These are phyloP conservation scores for Metschnikowia lochheadii DNA, from an alignment of 805 yeast species.

Conservation along the genomic window DNA sequence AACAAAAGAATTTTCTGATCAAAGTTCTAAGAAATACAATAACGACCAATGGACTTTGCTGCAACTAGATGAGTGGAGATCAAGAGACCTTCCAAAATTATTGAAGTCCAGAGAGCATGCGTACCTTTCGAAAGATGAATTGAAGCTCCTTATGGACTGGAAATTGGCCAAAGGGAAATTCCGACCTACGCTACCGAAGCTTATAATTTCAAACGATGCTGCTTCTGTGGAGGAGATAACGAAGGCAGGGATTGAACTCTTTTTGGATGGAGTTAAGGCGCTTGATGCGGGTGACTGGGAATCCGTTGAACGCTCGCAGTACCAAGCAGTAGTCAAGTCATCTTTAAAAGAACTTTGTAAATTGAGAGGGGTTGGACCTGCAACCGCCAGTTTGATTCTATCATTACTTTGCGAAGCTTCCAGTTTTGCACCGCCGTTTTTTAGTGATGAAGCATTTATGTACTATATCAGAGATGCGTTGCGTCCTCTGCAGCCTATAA, in stretches of 20 bases:
- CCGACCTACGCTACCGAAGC: conserved; percentile 41
- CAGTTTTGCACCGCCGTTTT: conserved; percentile 39
- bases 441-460: conserved; percentile 46
- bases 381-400: conserved; percentile 43
- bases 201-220: conserved; percentile 35
- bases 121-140: conserved; percentile 36
- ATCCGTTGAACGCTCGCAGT: conserved; percentile 10
- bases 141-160: conserved; percentile 45
- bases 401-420: conserved; percentile 28
- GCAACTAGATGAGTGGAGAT: conserved; percentile 39
- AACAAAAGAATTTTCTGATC: conserved; percentile 26
- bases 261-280: conserved; percentile 7
- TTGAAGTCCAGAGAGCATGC: conserved; percentile 21
- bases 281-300: conserved; percentile 7
- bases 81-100: conserved; percentile 23
- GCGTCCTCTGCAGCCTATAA: conserved; percentile 29
- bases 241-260: conserved; percentile 20
- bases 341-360: conserved; percentile 31
- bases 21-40: conserved; percentile 23
- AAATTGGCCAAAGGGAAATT: conserved; percentile 41
- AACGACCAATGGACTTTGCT: conserved; percentile 24
- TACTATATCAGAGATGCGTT: conserved; percentile 27
- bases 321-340: conserved; percentile 18
- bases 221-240: conserved; percentile 29
- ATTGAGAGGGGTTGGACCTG: conserved; percentile 48